These are phyloP conservation scores for Favolaschia claudopus DNA, from an alignment of 768 basidiomycete genomes.

Conservation along the genomic window DNA sequence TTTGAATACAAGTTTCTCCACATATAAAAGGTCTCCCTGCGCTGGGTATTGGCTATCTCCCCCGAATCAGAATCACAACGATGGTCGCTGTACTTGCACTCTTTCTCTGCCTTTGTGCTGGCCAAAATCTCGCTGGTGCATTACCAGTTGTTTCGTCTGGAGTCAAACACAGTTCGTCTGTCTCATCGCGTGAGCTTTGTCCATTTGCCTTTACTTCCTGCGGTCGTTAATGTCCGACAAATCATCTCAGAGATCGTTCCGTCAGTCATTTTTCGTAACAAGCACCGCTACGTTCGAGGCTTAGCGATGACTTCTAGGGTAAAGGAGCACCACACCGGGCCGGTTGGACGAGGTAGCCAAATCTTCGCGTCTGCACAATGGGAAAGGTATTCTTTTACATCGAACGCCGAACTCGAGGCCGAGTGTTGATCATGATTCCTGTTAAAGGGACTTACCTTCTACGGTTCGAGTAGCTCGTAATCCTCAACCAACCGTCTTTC, in stretches of 20 bases:
- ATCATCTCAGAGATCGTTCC: too few species aligned
- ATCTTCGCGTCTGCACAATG: constrained; percentile 12
- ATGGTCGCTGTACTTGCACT: background rate
- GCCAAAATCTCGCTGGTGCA: constrained; percentile 1
- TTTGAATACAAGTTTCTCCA: too few species aligned
- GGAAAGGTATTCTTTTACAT: background rate
- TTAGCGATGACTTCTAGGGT: too few species aligned
- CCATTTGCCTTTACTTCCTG: too few species aligned
- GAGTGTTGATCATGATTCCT: too few species aligned
- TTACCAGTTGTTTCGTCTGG: constrained; percentile 2
- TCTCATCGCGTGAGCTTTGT: background rate
- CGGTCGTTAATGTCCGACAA: too few species aligned
- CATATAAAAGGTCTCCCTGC: background rate
- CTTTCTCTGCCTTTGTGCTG: background rate
- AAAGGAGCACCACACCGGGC: background rate
- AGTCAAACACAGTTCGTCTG: background rate
- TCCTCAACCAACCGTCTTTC: constrained; percentile 14
- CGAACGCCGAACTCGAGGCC: background rate
- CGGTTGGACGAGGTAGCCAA: background rate
- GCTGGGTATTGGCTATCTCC: background rate
- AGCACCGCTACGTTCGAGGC: too few species aligned
- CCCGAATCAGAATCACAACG: constrained; percentile 1
- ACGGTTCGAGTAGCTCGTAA: background rate
- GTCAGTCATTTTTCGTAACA: too few species aligned
- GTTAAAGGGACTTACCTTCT: background rate